Base-by-base conservation (phyloP, 108 stramenopile genomes). In the Phaeodactylum tricornutum region DNA sequence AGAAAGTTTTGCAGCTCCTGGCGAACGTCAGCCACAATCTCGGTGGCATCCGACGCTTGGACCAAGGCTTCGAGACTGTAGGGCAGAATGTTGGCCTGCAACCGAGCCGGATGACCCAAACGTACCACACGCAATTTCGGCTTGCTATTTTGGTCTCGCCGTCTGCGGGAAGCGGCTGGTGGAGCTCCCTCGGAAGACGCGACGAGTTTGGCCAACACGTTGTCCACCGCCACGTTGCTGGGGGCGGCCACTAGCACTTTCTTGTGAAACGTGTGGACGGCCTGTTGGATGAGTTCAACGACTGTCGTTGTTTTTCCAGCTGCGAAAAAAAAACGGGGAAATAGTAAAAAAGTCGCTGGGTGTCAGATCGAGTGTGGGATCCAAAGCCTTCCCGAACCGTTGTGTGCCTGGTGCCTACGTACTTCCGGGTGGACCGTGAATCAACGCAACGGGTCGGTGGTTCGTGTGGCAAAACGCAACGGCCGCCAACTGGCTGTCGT, bases 191-290 rank as follows among this genome's bases (percentile, higher is more conserved):
- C 0, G 14, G 36, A 9, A 11, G 39, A 39, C 20, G 47, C 53
- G 35, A 79, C 89, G 11, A 98, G 66, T 2, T 92, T 75, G 57
- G 94, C 87, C 34, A 97, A 56, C 5, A 99, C 61, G 61, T 97
- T 97, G 59, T 99, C 99, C 3, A 99, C 97, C 4, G 96, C 96
- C 22, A 98, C 93, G 76, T 99, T 98, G 47, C 92, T 94, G n/a
- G 97, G 96, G 36, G 96, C 97, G 17, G 92, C 81, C 4, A 96
- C 96, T 32, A 99, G 71, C 1, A 98, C 87, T 55, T 75, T 74
- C 65, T 74, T 67, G 7, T 66, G 52, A 36, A 71, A 68, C 4
- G 49, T 34, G 27, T 69, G 62, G 2, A 92, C 91, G 20, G 84
- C 87, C 49, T 91, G 92, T 12, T 68, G 71, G 53, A 97, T 87